Evolutionary conservation across 108 stramenopile species (phyloP), one percentile per base, ranked within the genome.

Genomic region (Pseudonitzschia multistriata): DNA sequence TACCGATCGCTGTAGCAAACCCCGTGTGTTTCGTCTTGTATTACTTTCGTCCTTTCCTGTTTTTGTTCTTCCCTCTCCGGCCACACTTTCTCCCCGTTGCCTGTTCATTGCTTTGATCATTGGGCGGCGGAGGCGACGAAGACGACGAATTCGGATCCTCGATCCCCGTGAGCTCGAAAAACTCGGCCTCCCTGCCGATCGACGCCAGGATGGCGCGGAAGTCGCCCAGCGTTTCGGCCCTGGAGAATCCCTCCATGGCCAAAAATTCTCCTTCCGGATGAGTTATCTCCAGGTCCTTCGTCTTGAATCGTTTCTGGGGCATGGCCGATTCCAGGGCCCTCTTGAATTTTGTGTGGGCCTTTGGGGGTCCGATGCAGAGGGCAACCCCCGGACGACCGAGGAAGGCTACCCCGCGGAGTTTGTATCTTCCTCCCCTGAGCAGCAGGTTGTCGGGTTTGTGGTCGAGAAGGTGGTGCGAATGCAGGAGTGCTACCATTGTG

Each of bases 371-470:
- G 25, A 52, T 52, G 50, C 50, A 52, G 22, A 52, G 25, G 50
- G 50, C 50, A 24, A 52, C 50, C 24, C 50, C 50, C 22, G 50
- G 50, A 8, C 50, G 50, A 19, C 50, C 50, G 50, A 52, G 50
- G 22, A 22, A 52, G 50, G 50, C 50, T 24, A 52, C 50, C 15
- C 50, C 50, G 21, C 50, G 50, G 50, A 62, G 42, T 37, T 62
- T 62, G 35, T 62, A 37, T 5, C 22, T 62, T 14, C 62, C 62
- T 19, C 62, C 62, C 21, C 22, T 62, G 14, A 42, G 25, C 15
- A 62, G 25, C 42, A 62, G 34, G 40, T 62, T 62, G 34, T 62
- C 62, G 42, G 62, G 62, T 27, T 39, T 42, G 35, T 62, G 62
- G 13, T 62, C 42, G 22, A 62, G 42, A 14, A 62, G 34, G 42